Evolutionary conservation across 257 asterid species (phyloP).

Genomic region (Nicotiana benthamiana): DNA sequence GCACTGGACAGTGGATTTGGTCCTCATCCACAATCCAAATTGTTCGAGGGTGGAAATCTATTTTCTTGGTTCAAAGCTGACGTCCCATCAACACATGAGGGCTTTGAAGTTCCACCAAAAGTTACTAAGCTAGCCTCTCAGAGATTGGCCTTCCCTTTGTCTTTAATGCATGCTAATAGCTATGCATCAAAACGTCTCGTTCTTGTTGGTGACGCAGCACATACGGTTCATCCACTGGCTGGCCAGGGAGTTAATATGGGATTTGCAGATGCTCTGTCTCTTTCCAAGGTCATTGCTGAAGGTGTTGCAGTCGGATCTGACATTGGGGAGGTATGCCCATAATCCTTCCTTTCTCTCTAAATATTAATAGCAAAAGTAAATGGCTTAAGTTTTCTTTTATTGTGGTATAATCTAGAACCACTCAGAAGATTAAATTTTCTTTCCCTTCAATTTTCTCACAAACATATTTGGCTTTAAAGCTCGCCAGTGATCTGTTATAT

Average conservation of each 20-base stretch:
- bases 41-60: conserved; percentile 22
- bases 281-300: conserved; percentile 67
- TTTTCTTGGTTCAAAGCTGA: conserved; percentile 55
- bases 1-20: conserved; percentile 81
- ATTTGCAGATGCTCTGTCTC: conserved; percentile 72
- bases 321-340: conserved; percentile 74
- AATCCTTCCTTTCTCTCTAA: neutral
- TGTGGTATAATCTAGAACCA: neutral
- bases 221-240: conserved; percentile 97
- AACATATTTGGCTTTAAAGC: neutral
- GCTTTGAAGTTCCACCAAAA: conserved; percentile 75
- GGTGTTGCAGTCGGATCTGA: conserved; percentile 89
- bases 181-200: conserved; percentile 54
- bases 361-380: neutral
- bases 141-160: conserved; percentile 88
- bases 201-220: conserved; percentile 96
- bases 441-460: neutral
- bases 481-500: neutral
- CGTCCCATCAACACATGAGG: conserved; percentile 39
- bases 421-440: neutral
- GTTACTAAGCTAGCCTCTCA: conserved; percentile 51
- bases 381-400: neutral
- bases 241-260: conserved; percentile 99
- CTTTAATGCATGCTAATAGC: conserved; percentile 69
- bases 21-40: conserved; percentile 57